Evolutionary conservation across 2,329 filamentous ascomycete genomes (phyloP).

Genomic region (Beauveria pseudobassiana): DNA sequence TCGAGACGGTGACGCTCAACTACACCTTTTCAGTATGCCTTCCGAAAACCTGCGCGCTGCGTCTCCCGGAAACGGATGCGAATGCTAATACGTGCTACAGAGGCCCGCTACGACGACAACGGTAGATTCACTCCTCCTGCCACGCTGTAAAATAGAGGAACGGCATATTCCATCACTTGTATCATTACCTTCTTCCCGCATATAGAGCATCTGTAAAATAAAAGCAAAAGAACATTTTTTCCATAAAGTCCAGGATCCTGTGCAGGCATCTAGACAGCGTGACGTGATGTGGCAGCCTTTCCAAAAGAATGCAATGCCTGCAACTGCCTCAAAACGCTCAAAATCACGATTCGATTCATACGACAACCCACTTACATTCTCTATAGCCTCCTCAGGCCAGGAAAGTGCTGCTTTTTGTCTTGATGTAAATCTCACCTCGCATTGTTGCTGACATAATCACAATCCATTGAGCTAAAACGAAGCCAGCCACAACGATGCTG

Average conservation of each 20-base stretch:
- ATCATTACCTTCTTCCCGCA: neutral
- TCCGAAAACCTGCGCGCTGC: neutral
- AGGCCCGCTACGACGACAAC: constrained; percentile 40
- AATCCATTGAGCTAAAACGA: neutral
- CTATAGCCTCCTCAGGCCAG: too few species aligned
- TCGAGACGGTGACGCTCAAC: constrained; percentile 90
- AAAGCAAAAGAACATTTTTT: neutral
- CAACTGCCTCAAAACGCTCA: too few species aligned
- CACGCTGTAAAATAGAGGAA: constrained; percentile 14
- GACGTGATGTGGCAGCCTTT: neutral
- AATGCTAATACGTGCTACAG: constrained; percentile 30
- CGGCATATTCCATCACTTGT: neutral
- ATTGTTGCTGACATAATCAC: constrained; percentile 4
- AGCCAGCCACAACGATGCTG: too few species aligned
- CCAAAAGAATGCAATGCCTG: too few species aligned
- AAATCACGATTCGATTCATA: too few species aligned
- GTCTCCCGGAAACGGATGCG: too few species aligned
- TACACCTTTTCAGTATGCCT: constrained; percentile 93
- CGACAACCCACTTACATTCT: too few species aligned
- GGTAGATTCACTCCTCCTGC: constrained; percentile 34
- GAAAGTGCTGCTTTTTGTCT: neutral
- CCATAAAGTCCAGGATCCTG: neutral
- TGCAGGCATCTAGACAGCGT: neutral
- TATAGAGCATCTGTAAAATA: constrained; percentile 6
- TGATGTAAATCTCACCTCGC: too few species aligned